phyloP scores from a whole-genome alignment of 345 rosid species.

The Kernera saxatilis region DNA sequence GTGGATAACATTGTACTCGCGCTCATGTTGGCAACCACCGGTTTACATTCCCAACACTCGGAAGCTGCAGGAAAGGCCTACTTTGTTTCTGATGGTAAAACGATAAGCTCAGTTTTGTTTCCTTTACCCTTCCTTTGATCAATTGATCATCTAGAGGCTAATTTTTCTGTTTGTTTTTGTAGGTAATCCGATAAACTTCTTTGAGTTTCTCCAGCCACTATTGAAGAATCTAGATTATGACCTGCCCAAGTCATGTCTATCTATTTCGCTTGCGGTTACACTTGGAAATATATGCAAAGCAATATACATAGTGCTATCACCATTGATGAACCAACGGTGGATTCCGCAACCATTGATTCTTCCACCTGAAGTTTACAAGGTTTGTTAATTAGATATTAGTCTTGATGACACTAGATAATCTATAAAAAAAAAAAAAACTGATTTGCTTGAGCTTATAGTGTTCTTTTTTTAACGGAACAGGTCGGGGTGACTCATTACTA shows the following conservation, averaged over 20 bases:
- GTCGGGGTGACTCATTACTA: slow-evolving; percentile 17
- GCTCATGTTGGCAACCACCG: slow-evolving; percentile 2
- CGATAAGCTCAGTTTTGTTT: too few relatives aligned
- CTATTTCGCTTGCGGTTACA: neutral
- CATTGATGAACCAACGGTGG: slow-evolving; percentile 5
- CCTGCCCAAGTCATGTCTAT: slow-evolving; percentile 12
- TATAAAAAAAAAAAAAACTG: neutral
- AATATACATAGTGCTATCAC: neutral
- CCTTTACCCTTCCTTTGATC: neutral
- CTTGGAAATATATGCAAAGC: slow-evolving; percentile 8
- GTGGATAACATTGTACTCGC: slow-evolving; percentile 21
- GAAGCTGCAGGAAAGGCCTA: slow-evolving; percentile 16
- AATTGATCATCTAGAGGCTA: neutral
- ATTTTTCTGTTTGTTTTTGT: neutral
- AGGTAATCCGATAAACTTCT: slow-evolving; percentile 18
- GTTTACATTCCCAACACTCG: neutral
- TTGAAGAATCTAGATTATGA: slow-evolving; percentile 22
- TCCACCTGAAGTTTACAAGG: slow-evolving; percentile 22
- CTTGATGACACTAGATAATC: neutral
- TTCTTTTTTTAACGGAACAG: neutral
- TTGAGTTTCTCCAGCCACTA: slow-evolving; percentile 16
- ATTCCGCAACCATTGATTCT: slow-evolving; percentile 31
- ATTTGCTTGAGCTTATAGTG: neutral
- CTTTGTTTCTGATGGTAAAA: slow-evolving; percentile 26
- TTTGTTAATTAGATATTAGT: neutral